These are phyloP conservation scores for Macroventuria anomochaeta DNA, from an alignment of 2,329 filamentous ascomycete species.

Conservation along the genomic window DNA sequence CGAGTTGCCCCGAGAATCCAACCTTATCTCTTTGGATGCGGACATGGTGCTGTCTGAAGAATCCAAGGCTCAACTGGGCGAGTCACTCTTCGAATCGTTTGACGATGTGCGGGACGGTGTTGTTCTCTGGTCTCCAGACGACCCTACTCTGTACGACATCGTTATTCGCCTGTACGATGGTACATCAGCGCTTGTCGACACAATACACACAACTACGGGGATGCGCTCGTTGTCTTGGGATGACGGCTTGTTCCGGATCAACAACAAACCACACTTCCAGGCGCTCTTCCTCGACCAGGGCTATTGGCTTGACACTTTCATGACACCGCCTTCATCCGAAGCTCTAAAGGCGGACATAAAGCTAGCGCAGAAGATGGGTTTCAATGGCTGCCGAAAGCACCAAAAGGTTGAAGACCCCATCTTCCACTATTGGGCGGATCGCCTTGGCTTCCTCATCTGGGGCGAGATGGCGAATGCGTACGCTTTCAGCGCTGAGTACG, in stretches of 20 bases:
- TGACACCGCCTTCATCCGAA: slow-evolving; percentile 62
- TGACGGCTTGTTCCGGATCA: slow-evolving; percentile 66
- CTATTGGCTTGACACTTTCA: slow-evolving; percentile 67
- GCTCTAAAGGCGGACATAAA: slow-evolving; percentile 45
- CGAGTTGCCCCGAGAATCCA: slow-evolving; percentile 58
- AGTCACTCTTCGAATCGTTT: slow-evolving; percentile 23
- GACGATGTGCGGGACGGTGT: slow-evolving; percentile 56
- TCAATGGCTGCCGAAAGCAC: slow-evolving; percentile 70
- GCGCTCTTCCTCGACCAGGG: slow-evolving; percentile 67
- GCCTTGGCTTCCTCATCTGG: slow-evolving; percentile 68
- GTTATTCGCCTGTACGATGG: slow-evolving; percentile 59
- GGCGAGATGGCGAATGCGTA: slow-evolving; percentile 71
- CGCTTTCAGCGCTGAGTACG: slow-evolving; percentile 65
- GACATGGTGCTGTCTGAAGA: slow-evolving; percentile 57
- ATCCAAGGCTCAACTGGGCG: slow-evolving; percentile 51
- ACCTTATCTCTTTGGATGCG: slow-evolving; percentile 57
- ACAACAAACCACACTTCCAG: slow-evolving; percentile 66
- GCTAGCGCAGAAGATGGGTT: slow-evolving; percentile 57
- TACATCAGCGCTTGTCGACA: slow-evolving; percentile 56
- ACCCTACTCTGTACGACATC: slow-evolving; percentile 64
- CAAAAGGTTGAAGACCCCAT: slow-evolving; percentile 68
- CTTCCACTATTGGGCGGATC: slow-evolving; percentile 68
- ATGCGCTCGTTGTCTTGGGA: slow-evolving; percentile 68
- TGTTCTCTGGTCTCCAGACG: slow-evolving; percentile 68
- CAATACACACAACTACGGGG: slow-evolving; percentile 65